Conservation (phyloP, 1,284 basidiomycete genomes). For the Malassezia sympodialis region DNA sequence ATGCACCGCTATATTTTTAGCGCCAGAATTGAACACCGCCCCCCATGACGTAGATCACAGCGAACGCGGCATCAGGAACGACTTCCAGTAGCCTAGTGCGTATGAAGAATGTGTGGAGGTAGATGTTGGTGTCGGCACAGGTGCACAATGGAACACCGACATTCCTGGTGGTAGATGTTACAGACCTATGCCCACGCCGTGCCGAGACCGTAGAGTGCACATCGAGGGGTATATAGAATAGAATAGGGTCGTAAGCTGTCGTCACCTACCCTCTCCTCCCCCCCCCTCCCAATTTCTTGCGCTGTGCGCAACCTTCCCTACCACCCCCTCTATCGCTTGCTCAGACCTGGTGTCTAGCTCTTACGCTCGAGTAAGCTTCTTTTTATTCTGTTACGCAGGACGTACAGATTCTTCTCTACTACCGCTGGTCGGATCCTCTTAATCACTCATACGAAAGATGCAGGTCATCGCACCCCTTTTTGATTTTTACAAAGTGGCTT, state of each 20-base stretch:
- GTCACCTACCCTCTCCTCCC: not conserved
- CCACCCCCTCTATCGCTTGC: not conserved
- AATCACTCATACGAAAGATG: constrained; percentile 1
- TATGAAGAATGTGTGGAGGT: not conserved
- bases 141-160: not conserved
- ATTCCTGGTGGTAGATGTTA: not conserved
- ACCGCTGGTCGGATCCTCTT: constrained; percentile 14
- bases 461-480: constrained; percentile 1
- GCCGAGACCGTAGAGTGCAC: not conserved
- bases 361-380: not conserved
- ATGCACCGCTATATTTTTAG: constrained; percentile 26
- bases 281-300: no score
- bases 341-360: constrained; percentile 5
- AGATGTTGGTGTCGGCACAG: not conserved
- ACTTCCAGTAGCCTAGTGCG: not conserved
- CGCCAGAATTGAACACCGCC: not conserved
- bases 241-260: not conserved
- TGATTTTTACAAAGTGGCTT: constrained; percentile 23
- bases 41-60: not conserved
- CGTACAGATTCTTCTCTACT: not conserved
- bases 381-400: not conserved
- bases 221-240: not conserved
- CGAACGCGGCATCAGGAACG: not conserved
- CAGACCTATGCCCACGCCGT: not conserved
- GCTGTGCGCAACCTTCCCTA: constrained; percentile 1